Percentiles rank a stretch among this genome's conserved stretches.
These are phyloP conservation scores for Globisporangium iwayamae DNA, from an alignment of 352 stramenopile species.

Conservation along the genomic window DNA sequence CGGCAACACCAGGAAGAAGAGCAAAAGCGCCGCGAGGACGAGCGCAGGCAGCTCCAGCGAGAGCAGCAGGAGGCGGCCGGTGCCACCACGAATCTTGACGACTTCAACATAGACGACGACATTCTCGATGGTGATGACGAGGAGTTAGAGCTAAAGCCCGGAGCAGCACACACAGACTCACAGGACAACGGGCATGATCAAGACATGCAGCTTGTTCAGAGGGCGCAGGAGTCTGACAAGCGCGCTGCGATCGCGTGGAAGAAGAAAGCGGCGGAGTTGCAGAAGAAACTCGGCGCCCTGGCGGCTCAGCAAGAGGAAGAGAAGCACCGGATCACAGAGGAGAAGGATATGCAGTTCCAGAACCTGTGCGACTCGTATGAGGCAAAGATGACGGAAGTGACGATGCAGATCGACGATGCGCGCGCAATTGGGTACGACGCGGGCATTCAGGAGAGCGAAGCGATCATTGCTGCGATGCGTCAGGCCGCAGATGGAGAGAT, in stretches of 20 bases:
- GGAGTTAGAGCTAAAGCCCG: background rate
- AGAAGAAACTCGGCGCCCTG: slow-evolving; percentile 44
- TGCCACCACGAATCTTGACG: slow-evolving; percentile 12
- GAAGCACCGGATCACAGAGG: slow-evolving; percentile 34
- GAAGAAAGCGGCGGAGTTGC: slow-evolving; percentile 62
- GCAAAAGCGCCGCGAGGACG: slow-evolving; percentile 28
- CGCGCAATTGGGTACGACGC: slow-evolving; percentile 64
- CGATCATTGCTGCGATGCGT: slow-evolving; percentile 58
- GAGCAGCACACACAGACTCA: slow-evolving; percentile 22
- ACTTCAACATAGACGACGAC: slow-evolving; percentile 20
- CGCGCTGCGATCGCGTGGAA: slow-evolving; percentile 59
- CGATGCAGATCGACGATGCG: slow-evolving; percentile 77
- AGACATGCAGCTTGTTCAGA: slow-evolving; percentile 37
- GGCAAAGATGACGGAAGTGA: slow-evolving; percentile 61
- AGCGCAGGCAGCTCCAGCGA: slow-evolving; percentile 21
- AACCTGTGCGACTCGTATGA: slow-evolving; percentile 70
- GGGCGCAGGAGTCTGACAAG: slow-evolving; percentile 34
- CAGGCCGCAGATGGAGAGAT: slow-evolving; percentile 42
- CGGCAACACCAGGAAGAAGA: slow-evolving; percentile 45
- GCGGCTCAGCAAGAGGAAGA: slow-evolving; percentile 46
- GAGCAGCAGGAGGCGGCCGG: slow-evolving; percentile 25
- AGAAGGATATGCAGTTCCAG: slow-evolving; percentile 61
- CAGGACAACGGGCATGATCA: slow-evolving; percentile 21
- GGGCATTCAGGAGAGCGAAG: slow-evolving; percentile 72
- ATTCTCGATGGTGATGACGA: background rate